Percentiles rank a stretch among this genome's conserved stretches.
Evolutionary conservation across 305 asterid genomes (phyloP).

Genomic region (Fraxinus baroniana): DNA sequence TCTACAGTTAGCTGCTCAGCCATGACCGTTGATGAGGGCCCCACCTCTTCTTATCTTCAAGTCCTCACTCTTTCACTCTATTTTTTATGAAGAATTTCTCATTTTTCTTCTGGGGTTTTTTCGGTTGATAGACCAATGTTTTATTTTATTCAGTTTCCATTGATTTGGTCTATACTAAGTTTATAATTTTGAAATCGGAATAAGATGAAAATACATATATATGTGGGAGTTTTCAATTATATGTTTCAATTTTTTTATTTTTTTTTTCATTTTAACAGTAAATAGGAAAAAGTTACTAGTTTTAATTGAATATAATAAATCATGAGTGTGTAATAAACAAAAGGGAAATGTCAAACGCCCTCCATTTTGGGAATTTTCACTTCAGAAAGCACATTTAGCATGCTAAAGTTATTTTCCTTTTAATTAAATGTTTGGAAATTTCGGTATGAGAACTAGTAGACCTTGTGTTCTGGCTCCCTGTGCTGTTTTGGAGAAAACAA

Average conservation of each 20-base stretch:
- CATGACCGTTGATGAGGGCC: conserved; percentile 49
- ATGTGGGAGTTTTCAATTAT: neutral
- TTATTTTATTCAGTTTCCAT: neutral
- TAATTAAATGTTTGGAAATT: neutral
- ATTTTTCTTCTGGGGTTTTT: neutral
- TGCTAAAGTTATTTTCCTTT: neutral
- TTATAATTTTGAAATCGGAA: neutral
- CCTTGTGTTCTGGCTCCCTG: neutral
- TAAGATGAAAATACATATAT: neutral
- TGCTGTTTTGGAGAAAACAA: neutral
- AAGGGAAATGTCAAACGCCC: neutral
- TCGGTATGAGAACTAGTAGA: neutral
- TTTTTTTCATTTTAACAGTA: neutral
- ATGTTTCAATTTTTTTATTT: neutral
- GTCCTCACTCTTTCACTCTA: conserved; percentile 21
- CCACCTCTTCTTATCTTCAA: conserved; percentile 45
- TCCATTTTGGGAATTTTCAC: neutral
- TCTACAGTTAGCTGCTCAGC: conserved; percentile 38
- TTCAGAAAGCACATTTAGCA: neutral
- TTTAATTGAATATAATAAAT: neutral
- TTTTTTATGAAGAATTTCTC: neutral
- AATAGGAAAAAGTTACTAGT: conserved; percentile 3
- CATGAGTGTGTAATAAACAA: neutral
- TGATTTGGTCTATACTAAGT: neutral
- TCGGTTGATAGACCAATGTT: neutral